Percentiles rank a stretch among this genome's conserved stretches.
phyloP scores from a whole-genome alignment of 2,329 filamentous ascomycete species.

The Pyrenophora graminea region DNA sequence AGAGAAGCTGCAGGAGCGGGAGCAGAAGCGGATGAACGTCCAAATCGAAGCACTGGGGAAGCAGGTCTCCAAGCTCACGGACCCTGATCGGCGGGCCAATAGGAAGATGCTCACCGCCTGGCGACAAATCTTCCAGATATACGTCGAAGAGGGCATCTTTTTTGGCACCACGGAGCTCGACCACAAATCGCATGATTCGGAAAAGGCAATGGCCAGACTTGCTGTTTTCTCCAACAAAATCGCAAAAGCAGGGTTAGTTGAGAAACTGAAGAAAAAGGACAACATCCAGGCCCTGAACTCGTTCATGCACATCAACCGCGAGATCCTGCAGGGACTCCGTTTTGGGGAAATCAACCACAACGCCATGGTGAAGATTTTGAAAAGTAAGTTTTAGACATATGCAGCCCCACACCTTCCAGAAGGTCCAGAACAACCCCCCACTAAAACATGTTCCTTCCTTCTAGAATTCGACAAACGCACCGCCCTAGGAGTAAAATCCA shows the following conservation, averaged over 20 bases:
- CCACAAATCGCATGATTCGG: conserved; percentile 68
- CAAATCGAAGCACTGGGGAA: conserved; percentile 68
- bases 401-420: background rate
- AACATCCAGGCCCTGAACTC: conserved; percentile 67
- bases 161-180: conserved; percentile 77
- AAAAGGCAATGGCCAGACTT: conserved; percentile 68
- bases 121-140: conserved; percentile 81
- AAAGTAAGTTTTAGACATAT: conserved; percentile 61
- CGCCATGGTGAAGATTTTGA: conserved; percentile 81
- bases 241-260: conserved; percentile 61
- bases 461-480: conserved; percentile 86
- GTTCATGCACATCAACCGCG: conserved; percentile 74
- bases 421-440: no score
- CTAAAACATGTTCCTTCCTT: background rate
- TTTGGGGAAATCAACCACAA: conserved; percentile 84
- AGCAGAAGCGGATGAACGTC: conserved; percentile 65
- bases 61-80: conserved; percentile 66
- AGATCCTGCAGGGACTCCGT: conserved; percentile 76
- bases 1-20: conserved; percentile 68
- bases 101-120: conserved; percentile 71
- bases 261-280: conserved; percentile 66
- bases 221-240: conserved; percentile 74
- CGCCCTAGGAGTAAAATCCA: conserved; percentile 68
- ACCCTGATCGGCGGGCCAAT: conserved; percentile 65
- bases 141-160: conserved; percentile 78